Percentiles rank a stretch among this genome's conserved stretches.
Evolutionary conservation across 2,329 filamentous ascomycete genomes (phyloP).

Genomic region (Trichoderma hamatum): DNA sequence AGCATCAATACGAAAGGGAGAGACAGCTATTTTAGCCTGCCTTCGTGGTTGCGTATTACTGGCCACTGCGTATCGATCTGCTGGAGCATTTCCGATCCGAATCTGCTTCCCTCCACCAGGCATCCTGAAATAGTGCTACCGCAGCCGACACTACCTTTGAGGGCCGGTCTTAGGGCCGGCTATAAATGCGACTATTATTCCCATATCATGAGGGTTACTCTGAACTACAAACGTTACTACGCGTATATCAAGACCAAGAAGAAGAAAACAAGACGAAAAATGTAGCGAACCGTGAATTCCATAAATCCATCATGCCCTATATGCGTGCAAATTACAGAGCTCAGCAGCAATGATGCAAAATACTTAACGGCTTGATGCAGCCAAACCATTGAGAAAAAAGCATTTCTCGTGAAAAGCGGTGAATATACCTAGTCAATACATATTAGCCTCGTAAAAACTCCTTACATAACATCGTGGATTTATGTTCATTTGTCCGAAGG

Average conservation of each 20-base stretch:
- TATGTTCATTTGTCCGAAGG: background rate
- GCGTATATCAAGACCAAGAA: background rate
- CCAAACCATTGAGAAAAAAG: background rate
- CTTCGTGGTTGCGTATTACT: background rate
- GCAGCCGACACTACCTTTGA: background rate
- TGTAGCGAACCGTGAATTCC: background rate
- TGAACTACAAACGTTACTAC: background rate
- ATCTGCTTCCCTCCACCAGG: background rate
- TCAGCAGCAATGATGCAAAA: background rate
- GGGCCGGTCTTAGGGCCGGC: too few species aligned
- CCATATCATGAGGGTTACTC: background rate
- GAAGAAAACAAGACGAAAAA: background rate
- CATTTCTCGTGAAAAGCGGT: background rate
- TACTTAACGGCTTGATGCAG: background rate
- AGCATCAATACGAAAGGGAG: background rate
- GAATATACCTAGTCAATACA: too few species aligned
- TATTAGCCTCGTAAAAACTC: background rate
- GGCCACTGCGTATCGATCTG: background rate
- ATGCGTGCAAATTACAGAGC: background rate
- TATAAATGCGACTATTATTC: background rate
- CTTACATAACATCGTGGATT: background rate
- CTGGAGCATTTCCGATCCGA: background rate
- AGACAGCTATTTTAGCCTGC: background rate
- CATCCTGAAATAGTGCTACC: background rate
- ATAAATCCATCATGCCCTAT: background rate